Base-by-base conservation (phyloP, 169 alveolate genomes). In the Cardiosporidium cionae region DNA sequence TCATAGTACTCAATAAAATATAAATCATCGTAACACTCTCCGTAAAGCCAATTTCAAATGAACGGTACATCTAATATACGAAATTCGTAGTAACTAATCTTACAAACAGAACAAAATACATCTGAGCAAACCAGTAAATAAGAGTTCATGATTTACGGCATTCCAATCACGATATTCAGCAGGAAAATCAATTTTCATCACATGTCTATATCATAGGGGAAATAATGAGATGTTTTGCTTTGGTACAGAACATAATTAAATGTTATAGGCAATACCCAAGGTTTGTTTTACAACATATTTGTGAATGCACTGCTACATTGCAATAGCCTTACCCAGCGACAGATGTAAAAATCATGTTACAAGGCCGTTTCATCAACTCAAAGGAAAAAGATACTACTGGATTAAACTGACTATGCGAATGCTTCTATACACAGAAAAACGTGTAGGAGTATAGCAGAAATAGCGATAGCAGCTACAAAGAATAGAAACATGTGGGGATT, bases 261-360 rank as follows among this genome's bases (percentile, higher is more conserved):
- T n/a, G n/a, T n/a, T n/a, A n/a, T n/a, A n/a, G n/a, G n/a, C n/a
- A n/a, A n/a, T n/a, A n/a, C n/a, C n/a, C n/a, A n/a, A n/a, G n/a
- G n/a, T n/a, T n/a, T n/a, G n/a, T n/a, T n/a, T n/a, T n/a, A n/a
- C n/a, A n/a, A n/a, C n/a, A n/a, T n/a, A n/a, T n/a, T n/a, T n/a
- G n/a, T n/a, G n/a, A n/a, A n/a, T n/a, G n/a, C n/a, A n/a, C n/a
- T n/a, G n/a, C n/a, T n/a, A n/a, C n/a, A n/a, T n/a, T n/a, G n/a
- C n/a, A n/a, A n/a, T n/a, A n/a, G n/a, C n/a, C n/a, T n/a, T n/a
- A 71, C 84, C 84, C 84, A 36, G 79, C 33, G 68, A 79, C 84
- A 5, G 84, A 79, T 9, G 84, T 79, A 64, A 72, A 64, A 44
- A 71, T 29, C 84, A 78, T 78, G 29, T 35, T 65, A 76, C 84